A percentile compares a stretch with the other conserved stretches of the same genome.
These are phyloP conservation scores for Penicillium sp. DNA, from an alignment of 2,329 filamentous ascomycete species.

Conservation along the genomic window DNA sequence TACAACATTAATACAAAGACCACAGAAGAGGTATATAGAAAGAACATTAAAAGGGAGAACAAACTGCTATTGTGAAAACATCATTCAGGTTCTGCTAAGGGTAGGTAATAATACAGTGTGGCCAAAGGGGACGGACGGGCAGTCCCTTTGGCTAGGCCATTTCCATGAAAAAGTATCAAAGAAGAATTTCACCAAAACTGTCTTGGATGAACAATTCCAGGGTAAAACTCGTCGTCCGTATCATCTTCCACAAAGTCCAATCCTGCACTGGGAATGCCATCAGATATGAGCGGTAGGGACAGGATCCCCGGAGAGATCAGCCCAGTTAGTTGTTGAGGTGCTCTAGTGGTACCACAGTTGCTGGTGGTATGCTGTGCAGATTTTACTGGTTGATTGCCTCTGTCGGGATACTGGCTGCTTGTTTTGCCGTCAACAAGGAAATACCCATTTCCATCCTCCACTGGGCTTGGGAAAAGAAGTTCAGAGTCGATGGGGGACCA, in stretches of 20 bases:
- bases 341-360: constrained; percentile 15
- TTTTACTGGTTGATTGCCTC: constrained; percentile 29
- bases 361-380: constrained; percentile 14
- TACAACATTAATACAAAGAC: neutral
- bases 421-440: constrained; percentile 33
- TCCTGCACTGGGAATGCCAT: neutral
- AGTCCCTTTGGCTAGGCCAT: neutral
- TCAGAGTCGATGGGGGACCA: constrained; percentile 17
- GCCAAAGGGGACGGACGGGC: neutral
- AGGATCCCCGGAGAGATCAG: constrained; percentile 7
- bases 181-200: neutral
- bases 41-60: neutral
- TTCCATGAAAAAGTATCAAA: neutral
- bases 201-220: neutral
- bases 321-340: constrained; percentile 22
- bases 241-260: constrained; percentile 4
- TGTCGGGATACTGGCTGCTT: constrained; percentile 22
- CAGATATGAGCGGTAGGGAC: neutral
- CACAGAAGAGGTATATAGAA: no score
- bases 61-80: neutral
- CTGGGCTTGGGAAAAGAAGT: constrained; percentile 18
- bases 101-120: neutral
- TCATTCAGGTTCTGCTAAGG: neutral
- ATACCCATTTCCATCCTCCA: constrained; percentile 26
- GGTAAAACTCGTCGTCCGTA: constrained; percentile 9